phyloP scores from a whole-genome alignment of 495 filamentous ascomycete genomes.

The Xylaria grammica region DNA sequence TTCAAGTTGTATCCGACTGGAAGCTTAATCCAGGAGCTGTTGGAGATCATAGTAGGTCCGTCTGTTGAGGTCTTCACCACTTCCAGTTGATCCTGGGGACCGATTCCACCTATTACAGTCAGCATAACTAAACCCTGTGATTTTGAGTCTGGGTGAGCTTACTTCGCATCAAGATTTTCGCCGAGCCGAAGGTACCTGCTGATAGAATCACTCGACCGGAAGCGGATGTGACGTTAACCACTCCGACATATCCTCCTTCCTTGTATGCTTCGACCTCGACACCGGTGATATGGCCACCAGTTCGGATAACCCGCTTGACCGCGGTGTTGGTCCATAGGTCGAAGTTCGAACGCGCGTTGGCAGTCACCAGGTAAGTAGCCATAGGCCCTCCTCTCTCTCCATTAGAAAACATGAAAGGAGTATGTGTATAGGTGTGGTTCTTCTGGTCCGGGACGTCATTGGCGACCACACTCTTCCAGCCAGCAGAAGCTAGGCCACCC shows the following conservation, averaged over 20 bases:
- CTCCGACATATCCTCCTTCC: slow-evolving; percentile 61
- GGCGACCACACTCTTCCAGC: slow-evolving; percentile 67
- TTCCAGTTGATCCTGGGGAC: slow-evolving; percentile 61
- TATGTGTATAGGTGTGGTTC: slow-evolving; percentile 67
- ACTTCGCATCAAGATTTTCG: slow-evolving; percentile 64
- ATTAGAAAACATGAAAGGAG: slow-evolving; percentile 71
- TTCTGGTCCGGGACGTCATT: slow-evolving; percentile 67
- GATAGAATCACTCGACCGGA: slow-evolving; percentile 71
- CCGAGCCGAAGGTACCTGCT: slow-evolving; percentile 72
- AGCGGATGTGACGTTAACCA: slow-evolving; percentile 61
- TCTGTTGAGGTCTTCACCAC: slow-evolving; percentile 56
- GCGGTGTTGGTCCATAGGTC: slow-evolving; percentile 67
- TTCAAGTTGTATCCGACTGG: slow-evolving; percentile 74
- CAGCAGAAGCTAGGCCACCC: slow-evolving; percentile 57
- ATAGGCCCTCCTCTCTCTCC: slow-evolving; percentile 74
- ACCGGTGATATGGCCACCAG: slow-evolving; percentile 65
- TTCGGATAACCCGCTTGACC: slow-evolving; percentile 68
- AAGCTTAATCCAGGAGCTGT: slow-evolving; percentile 65
- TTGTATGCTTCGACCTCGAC: slow-evolving; percentile 67
- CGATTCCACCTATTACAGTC: slow-evolving; percentile 60
- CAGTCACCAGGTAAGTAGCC: slow-evolving; percentile 73
- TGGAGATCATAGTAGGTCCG: slow-evolving; percentile 56
- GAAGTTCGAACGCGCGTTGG: slow-evolving; percentile 67
- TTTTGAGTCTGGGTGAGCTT: slow-evolving; percentile 2
- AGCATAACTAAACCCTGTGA: slow-evolving; percentile 31